Base-by-base conservation (phyloP, 140 eudicot species). In the Flaveria floridana region DNA sequence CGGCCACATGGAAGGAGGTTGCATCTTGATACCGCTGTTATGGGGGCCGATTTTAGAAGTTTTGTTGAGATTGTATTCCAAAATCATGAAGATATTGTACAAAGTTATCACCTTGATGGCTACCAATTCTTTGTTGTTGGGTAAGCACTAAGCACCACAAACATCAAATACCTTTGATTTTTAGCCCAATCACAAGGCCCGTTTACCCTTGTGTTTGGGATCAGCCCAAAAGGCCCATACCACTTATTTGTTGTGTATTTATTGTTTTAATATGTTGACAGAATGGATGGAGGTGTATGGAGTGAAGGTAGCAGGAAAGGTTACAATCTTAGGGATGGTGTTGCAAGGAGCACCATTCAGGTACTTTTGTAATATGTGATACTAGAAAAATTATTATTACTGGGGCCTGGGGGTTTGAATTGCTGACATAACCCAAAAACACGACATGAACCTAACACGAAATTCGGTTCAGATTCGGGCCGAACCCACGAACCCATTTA, bases 261-360 rank as follows among this genome's bases (percentile, higher is more conserved):
- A 34, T 47, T 67, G 34, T 48, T 56, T 44, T 16, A 3, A 76
- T 26, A 21, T 23, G 56, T 21, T 58, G 21, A 70, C 95, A 92
- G 96, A 81, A 89, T 92, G 96, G 98, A 89, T 71, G 98, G 98
- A 80, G 98, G 98, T 72, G 78, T 77, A 52, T 92, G 98, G 98
- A 87, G 79, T 28, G 16, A 84, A 42, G 80, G 81, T 58, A 92
- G 96, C 57, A 80, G 95, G 68, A 82, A 79, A 39, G 81, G 39
- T 57, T 92, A 92, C 82, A 92, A 92, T 83, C 95, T 92, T 13
- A 88, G 85, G 8, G 98, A 92, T 51, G 98, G 95, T 39, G 86
- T 92, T 51, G 82, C 92, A 21, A 83, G 96, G 0, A 72, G 86
- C 85, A 92, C 92, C 18, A 80, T 85, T 75, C 96, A 92, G 90